A percentile compares a stretch with the other conserved stretches of the same genome.
These are phyloP conservation scores for Globisporangium carolinianum DNA, from an alignment of 352 stramenopile species.

Conservation along the genomic window DNA sequence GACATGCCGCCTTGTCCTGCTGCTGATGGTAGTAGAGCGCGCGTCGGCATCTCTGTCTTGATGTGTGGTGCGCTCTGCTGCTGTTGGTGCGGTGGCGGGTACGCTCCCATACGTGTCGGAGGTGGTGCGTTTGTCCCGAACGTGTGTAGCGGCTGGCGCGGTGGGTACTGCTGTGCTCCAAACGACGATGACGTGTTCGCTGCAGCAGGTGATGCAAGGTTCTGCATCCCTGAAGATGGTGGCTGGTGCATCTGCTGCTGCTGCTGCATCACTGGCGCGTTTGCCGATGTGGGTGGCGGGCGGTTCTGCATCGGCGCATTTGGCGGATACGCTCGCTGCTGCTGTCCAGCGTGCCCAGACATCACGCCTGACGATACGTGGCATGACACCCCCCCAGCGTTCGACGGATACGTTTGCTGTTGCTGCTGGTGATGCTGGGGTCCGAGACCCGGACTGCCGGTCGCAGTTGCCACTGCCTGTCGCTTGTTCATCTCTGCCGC, in stretches of 20 bases:
- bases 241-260: conserved; percentile 12
- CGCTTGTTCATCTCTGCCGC: conserved; percentile 18
- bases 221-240: conserved; percentile 2
- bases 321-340: not conserved
- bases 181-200: conserved; percentile 5
- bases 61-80: conserved; percentile 13
- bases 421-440: conserved; percentile 8
- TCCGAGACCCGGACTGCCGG: conserved; percentile 7
- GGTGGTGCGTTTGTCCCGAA: conserved; percentile 35
- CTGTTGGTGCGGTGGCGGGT: not conserved
- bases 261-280: not conserved
- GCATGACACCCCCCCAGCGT: not conserved
- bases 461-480: conserved; percentile 10
- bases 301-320: not conserved
- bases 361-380: conserved; percentile 9
- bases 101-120: conserved; percentile 28
- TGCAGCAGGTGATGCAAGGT: conserved; percentile 7
- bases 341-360: not conserved
- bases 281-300: not conserved
- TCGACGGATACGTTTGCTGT: conserved; percentile 7
- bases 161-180: conserved; percentile 7
- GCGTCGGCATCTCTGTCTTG: conserved; percentile 14
- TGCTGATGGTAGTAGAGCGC: not conserved
- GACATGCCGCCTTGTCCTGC: conserved; percentile 3
- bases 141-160: conserved; percentile 16